Base-by-base conservation (phyloP, 176 grass and related monocot genomes). In the Musa acuminata region DNA sequence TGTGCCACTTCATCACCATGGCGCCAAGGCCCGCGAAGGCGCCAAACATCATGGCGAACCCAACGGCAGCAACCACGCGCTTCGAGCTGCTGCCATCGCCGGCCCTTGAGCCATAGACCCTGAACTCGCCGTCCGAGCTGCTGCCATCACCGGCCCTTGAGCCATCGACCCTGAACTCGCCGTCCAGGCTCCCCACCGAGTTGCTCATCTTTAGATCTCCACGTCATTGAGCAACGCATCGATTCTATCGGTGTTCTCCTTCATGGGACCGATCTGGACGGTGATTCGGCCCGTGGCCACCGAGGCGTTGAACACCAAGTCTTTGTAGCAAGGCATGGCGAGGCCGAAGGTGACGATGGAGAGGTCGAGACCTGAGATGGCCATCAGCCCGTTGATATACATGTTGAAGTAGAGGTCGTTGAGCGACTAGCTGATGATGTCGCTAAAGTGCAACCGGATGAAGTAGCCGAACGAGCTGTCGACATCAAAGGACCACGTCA, bases 401-500 rank as follows among this genome's bases (percentile, higher is more conserved):
- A 87, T 90, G 83, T 93, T 87, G 85, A 98, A 98, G 78, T 98
- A 98, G 77, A 93, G 94, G 72, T 98, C 94, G 72, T 98, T 91
- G 68, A 81, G 75, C 64, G 86, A 52, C 74, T 85, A 85, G 84
- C 94, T 98, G 1, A 98, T 64, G 86, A 98, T 93, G 80, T 98
- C 94, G 59, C 83, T 83, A 77, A 98, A 98, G 78, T 91, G 89
- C 43, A 98, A 83, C 13, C 94, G 87, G 52, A 98, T 59, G 0
- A 89, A 13, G 80, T 98, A 89, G 65, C 73, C 54, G 58, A 98
- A 98, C 2, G 86, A 64, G 0, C 87, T 53, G 80, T 93, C 88
- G 11, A 93, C 88, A 58, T 91, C 80, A 8, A 98, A 23, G 76
- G 62, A 77, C 94, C 94, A 98, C 49, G 90, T 82, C 53, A 98